Evolutionary conservation across 2,329 filamentous ascomycete species (phyloP), one percentile per base, ranked within the genome.

Genomic region (Aaosphaeria arxii): DNA sequence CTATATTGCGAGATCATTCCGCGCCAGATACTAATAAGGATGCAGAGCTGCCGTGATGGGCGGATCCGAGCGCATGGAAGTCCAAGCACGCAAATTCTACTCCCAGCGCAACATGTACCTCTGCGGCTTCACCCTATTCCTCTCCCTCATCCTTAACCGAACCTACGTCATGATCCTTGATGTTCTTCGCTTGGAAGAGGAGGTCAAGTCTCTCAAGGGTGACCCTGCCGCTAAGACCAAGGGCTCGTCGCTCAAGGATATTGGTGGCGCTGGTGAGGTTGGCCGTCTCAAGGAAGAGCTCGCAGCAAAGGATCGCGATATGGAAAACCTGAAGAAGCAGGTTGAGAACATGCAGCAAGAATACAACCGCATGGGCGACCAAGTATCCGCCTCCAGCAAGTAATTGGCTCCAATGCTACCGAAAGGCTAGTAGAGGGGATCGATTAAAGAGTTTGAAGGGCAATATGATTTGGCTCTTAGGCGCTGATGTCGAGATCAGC

Each of bases 21-120:
- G n/a, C 7, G 32, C 44, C 44, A 33, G 30, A 45, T 41, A 45
- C 57, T 63, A 47, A 60, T 46, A 28, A 6, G 17, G 2, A 5
- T 31, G 55, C 59, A 84, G 87, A 67, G 78, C 80, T 48, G 83
- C 85, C 44, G 85, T 91, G 51, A 84, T 96, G 63, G 92, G 74
- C 42, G 76, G 94, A 55, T 87, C 89, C 69, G 94, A 97, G 71
- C 92, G 94, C 56, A 91, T 95, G 83, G 94, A 99, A 77, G 92
- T 97, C 45, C 94, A 99, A 75, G 92, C 94, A 57, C 91, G 94
- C 82, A 99, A 99, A 77, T 99, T 99, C 81, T 99, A 99, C 83
- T 96, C 91, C 53, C 92, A 99, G 79, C 91, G 94, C 74, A 99
- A 99, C 85, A 99, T 99, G 94, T 99, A 99, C 78, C 91, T 99